Percentiles rank a stretch among this genome's conserved stretches.
Evolutionary conservation across 2,329 filamentous ascomycete species (phyloP).

Genomic region (Paracamarosporium sp.): DNA sequence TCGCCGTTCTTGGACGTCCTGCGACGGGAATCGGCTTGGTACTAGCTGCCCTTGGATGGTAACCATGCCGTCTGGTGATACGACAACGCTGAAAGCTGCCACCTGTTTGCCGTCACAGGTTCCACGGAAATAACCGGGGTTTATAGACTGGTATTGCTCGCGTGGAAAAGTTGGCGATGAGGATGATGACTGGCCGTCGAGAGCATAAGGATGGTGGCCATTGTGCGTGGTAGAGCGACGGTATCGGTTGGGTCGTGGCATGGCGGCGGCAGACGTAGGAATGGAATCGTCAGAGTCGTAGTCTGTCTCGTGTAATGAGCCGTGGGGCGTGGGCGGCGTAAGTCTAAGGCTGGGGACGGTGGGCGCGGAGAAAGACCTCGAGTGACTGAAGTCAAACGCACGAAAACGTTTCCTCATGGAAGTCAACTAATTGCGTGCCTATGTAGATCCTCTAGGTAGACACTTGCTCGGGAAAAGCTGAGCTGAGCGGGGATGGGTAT

Average conservation of each 20-base stretch:
- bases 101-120: background rate
- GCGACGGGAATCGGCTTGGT: constrained; percentile 8
- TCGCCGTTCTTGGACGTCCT: constrained; percentile 3
- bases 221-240: constrained; percentile 10
- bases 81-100: background rate
- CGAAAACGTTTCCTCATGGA: constrained; percentile 7
- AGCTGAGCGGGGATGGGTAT: background rate
- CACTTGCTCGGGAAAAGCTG: background rate
- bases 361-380: constrained; percentile 6
- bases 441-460: background rate
- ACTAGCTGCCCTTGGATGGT: constrained; percentile 19
- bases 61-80: constrained; percentile 16
- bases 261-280: constrained; percentile 13
- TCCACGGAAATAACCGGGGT: constrained; percentile 9
- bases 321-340: constrained; percentile 11
- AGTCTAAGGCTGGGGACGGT: constrained; percentile 5
- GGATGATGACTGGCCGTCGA: background rate
- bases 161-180: constrained; percentile 11
- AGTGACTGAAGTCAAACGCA: constrained; percentile 10
- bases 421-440: background rate
- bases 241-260: constrained; percentile 20
- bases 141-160: constrained; percentile 6
- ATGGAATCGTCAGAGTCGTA: constrained; percentile 4
- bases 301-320: background rate
- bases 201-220: background rate